phyloP scores from a whole-genome alignment of 768 basidiomycete genomes.

The Kwoniella heveanensis region DNA sequence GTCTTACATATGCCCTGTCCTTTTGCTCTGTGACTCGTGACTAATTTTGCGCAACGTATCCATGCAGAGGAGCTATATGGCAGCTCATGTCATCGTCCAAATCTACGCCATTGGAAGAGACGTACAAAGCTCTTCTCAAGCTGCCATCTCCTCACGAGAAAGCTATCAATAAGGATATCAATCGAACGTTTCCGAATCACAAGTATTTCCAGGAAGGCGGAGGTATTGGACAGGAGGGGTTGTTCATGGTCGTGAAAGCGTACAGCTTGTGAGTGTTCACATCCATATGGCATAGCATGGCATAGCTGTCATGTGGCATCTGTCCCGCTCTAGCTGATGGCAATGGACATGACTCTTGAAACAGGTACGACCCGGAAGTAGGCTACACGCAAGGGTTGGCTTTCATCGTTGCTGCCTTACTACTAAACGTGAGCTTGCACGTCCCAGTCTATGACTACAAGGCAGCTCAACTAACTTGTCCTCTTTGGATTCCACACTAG shows the following conservation, averaged over 20 bases:
- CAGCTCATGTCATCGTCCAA: slow-evolving; percentile 84
- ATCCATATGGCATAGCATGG: too few species aligned
- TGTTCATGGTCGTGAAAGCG: slow-evolving; percentile 97
- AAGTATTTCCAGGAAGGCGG: slow-evolving; percentile 92
- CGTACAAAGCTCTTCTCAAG: slow-evolving; percentile 79
- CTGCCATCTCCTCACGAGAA: slow-evolving; percentile 88
- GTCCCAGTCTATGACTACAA: neutral
- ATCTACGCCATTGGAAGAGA: slow-evolving; percentile 77
- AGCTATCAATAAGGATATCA: slow-evolving; percentile 87
- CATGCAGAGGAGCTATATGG: slow-evolving; percentile 51
- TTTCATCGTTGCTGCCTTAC: slow-evolving; percentile 89
- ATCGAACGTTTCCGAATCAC: slow-evolving; percentile 96
- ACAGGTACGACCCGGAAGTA: slow-evolving; percentile 83
- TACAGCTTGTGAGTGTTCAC: slow-evolving; percentile 74
- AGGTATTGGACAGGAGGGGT: slow-evolving; percentile 93
- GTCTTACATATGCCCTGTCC: too few species aligned
- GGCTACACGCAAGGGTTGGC: slow-evolving; percentile 98
- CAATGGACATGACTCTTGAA: slow-evolving; percentile 37
- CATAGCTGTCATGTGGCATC: too few species aligned
- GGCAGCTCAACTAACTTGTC: neutral
- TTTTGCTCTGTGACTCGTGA: too few species aligned
- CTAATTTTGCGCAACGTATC: too few species aligned
- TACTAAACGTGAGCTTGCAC: slow-evolving; percentile 72
- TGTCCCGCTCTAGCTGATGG: neutral
- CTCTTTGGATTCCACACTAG: slow-evolving; percentile 57